Conservation (phyloP, 2,329 filamentous ascomycete genomes). For the Juglanconis sp. region DNA sequence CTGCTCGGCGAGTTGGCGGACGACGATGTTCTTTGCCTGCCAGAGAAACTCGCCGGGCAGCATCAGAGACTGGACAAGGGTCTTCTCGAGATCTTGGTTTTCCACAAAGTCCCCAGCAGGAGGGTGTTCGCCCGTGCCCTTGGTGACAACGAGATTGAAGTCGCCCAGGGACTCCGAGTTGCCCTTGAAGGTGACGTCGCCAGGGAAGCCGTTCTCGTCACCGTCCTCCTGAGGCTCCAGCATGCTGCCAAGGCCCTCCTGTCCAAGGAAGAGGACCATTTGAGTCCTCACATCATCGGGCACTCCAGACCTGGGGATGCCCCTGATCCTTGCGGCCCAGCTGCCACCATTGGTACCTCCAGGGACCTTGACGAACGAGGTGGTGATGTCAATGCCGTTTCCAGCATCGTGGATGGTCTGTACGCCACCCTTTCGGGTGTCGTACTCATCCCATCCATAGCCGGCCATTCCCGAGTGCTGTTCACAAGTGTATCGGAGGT, state of each 20-base stretch:
- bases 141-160: slow-evolving; percentile 75
- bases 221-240: slow-evolving; percentile 58
- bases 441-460: slow-evolving; percentile 98
- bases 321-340: slow-evolving; percentile 88
- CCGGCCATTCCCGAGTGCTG: slow-evolving; percentile 91
- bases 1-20: slow-evolving; percentile 50
- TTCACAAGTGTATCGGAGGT: slow-evolving; percentile 91
- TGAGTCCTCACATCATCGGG: slow-evolving; percentile 68
- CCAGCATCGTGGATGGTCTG: slow-evolving; percentile 88
- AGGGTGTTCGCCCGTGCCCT: slow-evolving; percentile 62
- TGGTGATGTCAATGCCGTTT: slow-evolving; percentile 87
- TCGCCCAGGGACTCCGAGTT: slow-evolving; percentile 69
- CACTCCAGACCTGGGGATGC: slow-evolving; percentile 68
- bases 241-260: slow-evolving; percentile 65
- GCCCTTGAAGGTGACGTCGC: slow-evolving; percentile 68
- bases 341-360: slow-evolving; percentile 82
- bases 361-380: slow-evolving; percentile 89
- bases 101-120: slow-evolving; percentile 58
- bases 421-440: slow-evolving; percentile 79
- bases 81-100: slow-evolving; percentile 70
- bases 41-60: slow-evolving; percentile 70
- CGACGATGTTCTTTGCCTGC: slow-evolving; percentile 68
- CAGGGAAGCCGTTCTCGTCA: slow-evolving; percentile 45
- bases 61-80: slow-evolving; percentile 69
- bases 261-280: slow-evolving; percentile 75